Percentiles rank a stretch among this genome's conserved stretches.
Evolutionary conservation across 768 basidiomycete species (phyloP).

Genomic region (Cyathus striatus): DNA sequence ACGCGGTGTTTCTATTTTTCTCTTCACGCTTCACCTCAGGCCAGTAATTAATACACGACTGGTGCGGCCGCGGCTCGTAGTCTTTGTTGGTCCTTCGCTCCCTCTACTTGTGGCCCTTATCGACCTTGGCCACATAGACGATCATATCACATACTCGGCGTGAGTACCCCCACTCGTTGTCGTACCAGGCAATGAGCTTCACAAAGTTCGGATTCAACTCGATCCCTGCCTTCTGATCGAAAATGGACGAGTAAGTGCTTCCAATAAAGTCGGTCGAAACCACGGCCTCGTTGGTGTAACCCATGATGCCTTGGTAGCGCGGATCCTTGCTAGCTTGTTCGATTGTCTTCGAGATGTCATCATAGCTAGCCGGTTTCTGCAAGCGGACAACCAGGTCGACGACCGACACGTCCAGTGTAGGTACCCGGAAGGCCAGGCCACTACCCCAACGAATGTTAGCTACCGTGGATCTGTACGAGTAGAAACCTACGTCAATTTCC

Average conservation of each 20-base stretch:
- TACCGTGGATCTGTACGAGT: background rate
- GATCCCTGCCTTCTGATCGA: constrained; percentile 87
- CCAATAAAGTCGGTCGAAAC: constrained; percentile 90
- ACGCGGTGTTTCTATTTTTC: too few relatives aligned
- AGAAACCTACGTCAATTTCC: constrained; percentile 78
- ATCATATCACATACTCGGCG: constrained; percentile 84
- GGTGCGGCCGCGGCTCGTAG: too few relatives aligned
- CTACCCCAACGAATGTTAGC: constrained; percentile 28
- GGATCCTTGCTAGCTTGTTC: constrained; percentile 65
- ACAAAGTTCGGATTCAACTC: constrained; percentile 83
- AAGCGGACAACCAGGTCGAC: constrained; percentile 90
- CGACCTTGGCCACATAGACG: constrained; percentile 64
- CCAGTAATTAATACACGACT: too few relatives aligned
- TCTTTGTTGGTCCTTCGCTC: too few relatives aligned
- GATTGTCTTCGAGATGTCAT: constrained; percentile 76
- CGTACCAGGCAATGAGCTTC: constrained; percentile 95
- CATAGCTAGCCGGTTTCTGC: constrained; percentile 75
- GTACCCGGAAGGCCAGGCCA: constrained; percentile 91
- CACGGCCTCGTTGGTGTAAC: constrained; percentile 83
- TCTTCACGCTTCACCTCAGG: too few relatives aligned
- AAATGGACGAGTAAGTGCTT: constrained; percentile 70
- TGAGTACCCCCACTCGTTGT: constrained; percentile 92
- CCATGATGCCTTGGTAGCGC: constrained; percentile 57
- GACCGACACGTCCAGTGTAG: constrained; percentile 88
- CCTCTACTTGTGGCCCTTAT: too few relatives aligned